Evolutionary conservation across 768 basidiomycete species (phyloP).

Genomic region (Agrocybe praecox): DNA sequence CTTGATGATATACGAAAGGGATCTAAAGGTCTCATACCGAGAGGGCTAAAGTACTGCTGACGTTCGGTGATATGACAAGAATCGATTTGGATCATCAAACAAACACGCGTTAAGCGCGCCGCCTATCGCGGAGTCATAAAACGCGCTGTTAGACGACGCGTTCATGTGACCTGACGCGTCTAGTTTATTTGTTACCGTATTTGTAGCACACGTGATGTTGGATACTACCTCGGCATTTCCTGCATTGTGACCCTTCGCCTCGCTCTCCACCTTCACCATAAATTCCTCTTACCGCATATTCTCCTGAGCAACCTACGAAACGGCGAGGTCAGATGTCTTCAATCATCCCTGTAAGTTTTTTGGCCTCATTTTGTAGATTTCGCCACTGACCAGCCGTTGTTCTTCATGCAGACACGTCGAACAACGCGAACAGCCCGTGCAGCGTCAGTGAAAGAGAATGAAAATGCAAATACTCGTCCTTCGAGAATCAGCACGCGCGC

Average conservation of each 20-base stretch:
- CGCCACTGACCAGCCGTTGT: slow-evolving; percentile 8
- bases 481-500: slow-evolving; percentile 62
- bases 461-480: slow-evolving; percentile 73
- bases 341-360: slow-evolving; percentile 43
- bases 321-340: slow-evolving; percentile 43
- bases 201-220: slow-evolving; percentile 46
- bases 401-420: slow-evolving; percentile 63
- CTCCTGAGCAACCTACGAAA: slow-evolving; percentile 22
- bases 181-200: slow-evolving; percentile 31
- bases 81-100: too few relatives aligned
- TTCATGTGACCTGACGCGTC: slow-evolving; percentile 43
- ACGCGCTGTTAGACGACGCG: slow-evolving; percentile 15
- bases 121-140: slow-evolving; percentile 3
- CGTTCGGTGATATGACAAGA: too few relatives aligned
- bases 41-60: too few relatives aligned
- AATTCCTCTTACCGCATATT: slow-evolving; percentile 11
- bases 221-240: slow-evolving; percentile 28
- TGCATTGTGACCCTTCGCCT: slow-evolving; percentile 22
- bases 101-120: slow-evolving; percentile 11
- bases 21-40: too few relatives aligned
- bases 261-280: slow-evolving; percentile 27
- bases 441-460: slow-evolving; percentile 63
- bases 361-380: slow-evolving; percentile 14
- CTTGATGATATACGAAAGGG: too few relatives aligned
- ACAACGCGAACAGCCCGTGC: slow-evolving; percentile 53